Conservation (phyloP, 805 yeast species). For the Kluyveromyces nonfermentans region DNA sequence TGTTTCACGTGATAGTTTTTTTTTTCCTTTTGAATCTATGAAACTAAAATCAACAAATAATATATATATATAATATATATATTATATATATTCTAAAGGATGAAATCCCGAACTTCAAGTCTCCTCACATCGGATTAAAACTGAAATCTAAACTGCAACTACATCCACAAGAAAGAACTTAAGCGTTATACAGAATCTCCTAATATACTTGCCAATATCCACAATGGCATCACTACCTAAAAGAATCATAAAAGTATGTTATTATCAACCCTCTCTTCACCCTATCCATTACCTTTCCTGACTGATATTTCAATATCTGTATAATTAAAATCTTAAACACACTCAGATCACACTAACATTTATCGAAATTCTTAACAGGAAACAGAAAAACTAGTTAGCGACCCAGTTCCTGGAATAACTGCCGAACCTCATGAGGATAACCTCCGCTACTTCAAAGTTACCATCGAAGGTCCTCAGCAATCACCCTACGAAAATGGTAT, state of each 20-base stretch:
- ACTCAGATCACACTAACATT: neutral
- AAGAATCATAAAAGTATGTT: slow-evolving; percentile 74
- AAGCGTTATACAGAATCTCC: neutral
- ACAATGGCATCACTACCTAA: slow-evolving; percentile 51
- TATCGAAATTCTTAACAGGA: slow-evolving; percentile 37
- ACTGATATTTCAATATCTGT: no score
- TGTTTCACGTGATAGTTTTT: neutral
- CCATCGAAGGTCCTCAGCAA: slow-evolving; percentile 82
- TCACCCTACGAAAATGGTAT: slow-evolving; percentile 86
- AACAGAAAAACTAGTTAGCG: slow-evolving; percentile 83
- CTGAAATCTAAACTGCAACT: no score
- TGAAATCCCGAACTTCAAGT: no score
- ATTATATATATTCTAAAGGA: no score
- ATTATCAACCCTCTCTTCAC: neutral
- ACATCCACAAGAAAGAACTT: no score
- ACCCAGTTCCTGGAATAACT: slow-evolving; percentile 93
- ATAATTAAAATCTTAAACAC: neutral
- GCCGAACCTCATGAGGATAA: slow-evolving; percentile 94
- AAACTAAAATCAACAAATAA: no score
- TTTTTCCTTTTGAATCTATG: no score
- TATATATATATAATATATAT: no score
- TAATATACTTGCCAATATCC: neutral
- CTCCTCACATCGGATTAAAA: no score
- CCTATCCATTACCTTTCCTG: no score
- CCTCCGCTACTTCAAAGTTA: slow-evolving; percentile 83